Evolutionary conservation across 805 yeast species (phyloP).

Genomic region (Saccharomycopsis sp.): DNA sequence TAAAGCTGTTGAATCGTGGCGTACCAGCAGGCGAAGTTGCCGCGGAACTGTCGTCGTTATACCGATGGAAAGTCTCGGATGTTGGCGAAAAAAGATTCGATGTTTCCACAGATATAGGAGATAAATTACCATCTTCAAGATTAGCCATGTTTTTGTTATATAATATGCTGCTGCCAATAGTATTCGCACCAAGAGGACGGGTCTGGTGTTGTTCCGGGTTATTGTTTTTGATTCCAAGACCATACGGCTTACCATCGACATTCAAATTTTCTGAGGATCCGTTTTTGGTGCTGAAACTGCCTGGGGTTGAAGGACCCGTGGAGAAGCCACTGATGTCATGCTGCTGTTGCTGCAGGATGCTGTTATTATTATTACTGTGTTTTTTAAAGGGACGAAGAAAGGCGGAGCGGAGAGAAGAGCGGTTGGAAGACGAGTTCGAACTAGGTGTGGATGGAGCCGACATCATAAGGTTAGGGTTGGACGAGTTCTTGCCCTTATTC

Average conservation of each 20-base stretch:
- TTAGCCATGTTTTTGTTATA: neutral
- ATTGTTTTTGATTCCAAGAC: neutral
- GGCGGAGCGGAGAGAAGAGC: constrained; percentile 4
- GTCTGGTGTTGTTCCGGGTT: neutral
- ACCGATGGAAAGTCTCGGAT: neutral
- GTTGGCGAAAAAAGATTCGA: constrained; percentile 10
- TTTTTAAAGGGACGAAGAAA: constrained; percentile 17
- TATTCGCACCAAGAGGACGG: neutral
- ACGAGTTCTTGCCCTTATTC: neutral
- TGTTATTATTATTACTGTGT: neutral
- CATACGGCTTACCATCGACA: neutral
- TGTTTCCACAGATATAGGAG: neutral
- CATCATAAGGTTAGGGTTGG: neutral
- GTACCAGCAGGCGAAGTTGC: neutral
- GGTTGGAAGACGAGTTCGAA: constrained; percentile 4
- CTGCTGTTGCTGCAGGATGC: neutral
- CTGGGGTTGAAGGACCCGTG: neutral
- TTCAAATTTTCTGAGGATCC: neutral
- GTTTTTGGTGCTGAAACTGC: neutral
- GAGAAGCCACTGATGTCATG: neutral
- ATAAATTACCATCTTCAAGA: neutral
- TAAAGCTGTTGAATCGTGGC: neutral
- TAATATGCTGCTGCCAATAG: neutral
- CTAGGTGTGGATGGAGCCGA: constrained; percentile 2
- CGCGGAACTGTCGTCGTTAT: neutral